A percentile compares a stretch with the other conserved stretches of the same genome.
Conservation (phyloP, 2,329 filamentous ascomycete genomes). For the Grosmannia huntii region DNA sequence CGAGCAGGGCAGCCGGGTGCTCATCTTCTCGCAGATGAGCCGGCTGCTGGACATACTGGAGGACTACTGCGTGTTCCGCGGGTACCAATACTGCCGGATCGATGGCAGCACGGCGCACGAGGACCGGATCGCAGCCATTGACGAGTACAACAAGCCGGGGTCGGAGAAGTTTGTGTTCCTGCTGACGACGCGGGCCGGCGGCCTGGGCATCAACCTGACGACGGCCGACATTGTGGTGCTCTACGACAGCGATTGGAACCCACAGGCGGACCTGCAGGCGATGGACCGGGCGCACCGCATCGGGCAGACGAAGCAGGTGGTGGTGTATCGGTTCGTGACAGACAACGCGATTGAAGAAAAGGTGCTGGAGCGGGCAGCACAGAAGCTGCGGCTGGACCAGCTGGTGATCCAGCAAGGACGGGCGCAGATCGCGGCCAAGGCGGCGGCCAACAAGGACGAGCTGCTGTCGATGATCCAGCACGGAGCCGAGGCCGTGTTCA, state of each 20-base stretch:
- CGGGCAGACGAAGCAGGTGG: conserved; percentile 94
- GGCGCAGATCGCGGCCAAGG: conserved; percentile 79
- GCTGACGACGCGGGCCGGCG: conserved; percentile 88
- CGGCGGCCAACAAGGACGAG: conserved; percentile 90
- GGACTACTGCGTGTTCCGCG: conserved; percentile 93
- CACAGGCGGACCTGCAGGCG: conserved; percentile 92
- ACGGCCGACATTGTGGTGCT: conserved; percentile 90
- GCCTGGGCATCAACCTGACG: conserved; percentile 92
- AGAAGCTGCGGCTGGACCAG: conserved; percentile 92
- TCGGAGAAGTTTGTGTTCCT: conserved; percentile 97
- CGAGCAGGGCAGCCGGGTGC: conserved; percentile 79
- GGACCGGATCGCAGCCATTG: conserved; percentile 92
- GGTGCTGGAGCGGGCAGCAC: conserved; percentile 87
- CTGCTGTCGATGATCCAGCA: conserved; percentile 97
- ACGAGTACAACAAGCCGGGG: conserved; percentile 92
- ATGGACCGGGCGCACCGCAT: conserved; percentile 99
- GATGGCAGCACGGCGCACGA: conserved; percentile 95
- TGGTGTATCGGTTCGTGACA: conserved; percentile 93
- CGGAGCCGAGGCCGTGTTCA: conserved; percentile 89
- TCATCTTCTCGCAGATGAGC: conserved; percentile 99
- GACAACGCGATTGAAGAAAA: conserved; percentile 99
- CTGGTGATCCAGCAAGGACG: conserved; percentile 96
- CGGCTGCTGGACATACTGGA: conserved; percentile 92
- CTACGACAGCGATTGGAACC: conserved; percentile 98
- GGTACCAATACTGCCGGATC: conserved; percentile 93